These are phyloP conservation scores for Ogataea ramenticola DNA, from an alignment of 805 yeast genomes.

Conservation along the genomic window DNA sequence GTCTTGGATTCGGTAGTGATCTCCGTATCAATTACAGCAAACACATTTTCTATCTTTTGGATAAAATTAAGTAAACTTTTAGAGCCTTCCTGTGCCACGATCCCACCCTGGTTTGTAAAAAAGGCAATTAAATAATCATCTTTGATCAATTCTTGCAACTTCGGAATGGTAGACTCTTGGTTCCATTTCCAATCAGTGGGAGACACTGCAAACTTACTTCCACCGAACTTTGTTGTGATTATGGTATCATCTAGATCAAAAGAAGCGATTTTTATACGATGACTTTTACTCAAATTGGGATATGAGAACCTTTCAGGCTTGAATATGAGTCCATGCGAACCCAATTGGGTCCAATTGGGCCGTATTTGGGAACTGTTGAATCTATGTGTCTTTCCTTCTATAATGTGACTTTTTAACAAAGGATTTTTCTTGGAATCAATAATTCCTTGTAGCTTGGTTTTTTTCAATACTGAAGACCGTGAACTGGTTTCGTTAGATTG, in stretches of 20 bases:
- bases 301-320: not conserved
- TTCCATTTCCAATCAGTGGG: constrained; percentile 72
- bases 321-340: constrained; percentile 11
- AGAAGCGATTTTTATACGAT: constrained; percentile 42
- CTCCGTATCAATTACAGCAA: constrained; percentile 21
- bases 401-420: not conserved
- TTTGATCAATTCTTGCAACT: constrained; percentile 16
- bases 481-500: not conserved
- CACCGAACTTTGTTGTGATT: constrained; percentile 56
- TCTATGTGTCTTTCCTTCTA: not conserved
- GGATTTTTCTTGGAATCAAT: no score
- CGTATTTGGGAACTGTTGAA: constrained; percentile 1
- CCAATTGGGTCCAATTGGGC: constrained; percentile 2
- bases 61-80: constrained; percentile 33
- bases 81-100: constrained; percentile 31
- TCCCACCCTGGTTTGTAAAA: constrained; percentile 83
- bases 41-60: constrained; percentile 32
- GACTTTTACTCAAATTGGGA: not conserved
- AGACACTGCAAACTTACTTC: constrained; percentile 43
- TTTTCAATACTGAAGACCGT: not conserved
- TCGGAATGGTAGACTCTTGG: constrained; percentile 18
- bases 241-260: constrained; percentile 87
- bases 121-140: constrained; percentile 42
- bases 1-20: not conserved
- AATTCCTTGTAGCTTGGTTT: no score